A percentile compares a stretch with the other conserved stretches of the same genome.
Conservation (phyloP, 1,284 basidiomycete genomes). For the Marasmius sp. region DNA sequence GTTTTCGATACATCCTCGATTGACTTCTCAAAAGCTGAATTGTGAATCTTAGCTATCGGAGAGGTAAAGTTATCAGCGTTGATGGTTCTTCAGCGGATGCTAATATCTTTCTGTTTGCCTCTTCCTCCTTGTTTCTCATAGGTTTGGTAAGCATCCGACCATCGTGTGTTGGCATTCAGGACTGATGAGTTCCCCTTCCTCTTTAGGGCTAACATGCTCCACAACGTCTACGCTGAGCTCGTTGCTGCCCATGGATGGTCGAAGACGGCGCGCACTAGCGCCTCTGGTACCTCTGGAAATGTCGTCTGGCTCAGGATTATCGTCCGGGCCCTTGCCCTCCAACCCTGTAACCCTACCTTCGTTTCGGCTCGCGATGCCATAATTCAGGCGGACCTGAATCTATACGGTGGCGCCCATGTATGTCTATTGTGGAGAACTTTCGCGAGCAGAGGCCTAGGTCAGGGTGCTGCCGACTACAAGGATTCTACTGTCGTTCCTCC, state of each 20-base stretch:
- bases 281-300: slow-evolving; percentile 28
- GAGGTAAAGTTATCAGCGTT: no score
- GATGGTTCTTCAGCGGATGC: no score
- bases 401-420: slow-evolving; percentile 32
- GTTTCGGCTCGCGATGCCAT: slow-evolving; percentile 25
- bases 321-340: slow-evolving; percentile 28
- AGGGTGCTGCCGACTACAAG: slow-evolving; percentile 22
- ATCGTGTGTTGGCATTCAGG: no score
- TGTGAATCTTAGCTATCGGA: no score
- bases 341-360: slow-evolving; percentile 34
- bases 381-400: slow-evolving; percentile 34
- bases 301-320: slow-evolving; percentile 32
- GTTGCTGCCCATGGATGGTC: slow-evolving; percentile 31
- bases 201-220: slow-evolving; percentile 32
- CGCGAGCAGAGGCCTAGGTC: slow-evolving; percentile 35
- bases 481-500: not conserved
- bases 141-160: not conserved
- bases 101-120: no score
- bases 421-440: slow-evolving; percentile 35
- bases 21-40: no score
- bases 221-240: slow-evolving; percentile 38
- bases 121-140: not conserved
- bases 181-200: no score
- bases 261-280: slow-evolving; percentile 23
- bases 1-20: no score